These are phyloP conservation scores for Deuterostichococcus epilithicus DNA, from an alignment of 139 green algal species.

Conservation along the genomic window DNA sequence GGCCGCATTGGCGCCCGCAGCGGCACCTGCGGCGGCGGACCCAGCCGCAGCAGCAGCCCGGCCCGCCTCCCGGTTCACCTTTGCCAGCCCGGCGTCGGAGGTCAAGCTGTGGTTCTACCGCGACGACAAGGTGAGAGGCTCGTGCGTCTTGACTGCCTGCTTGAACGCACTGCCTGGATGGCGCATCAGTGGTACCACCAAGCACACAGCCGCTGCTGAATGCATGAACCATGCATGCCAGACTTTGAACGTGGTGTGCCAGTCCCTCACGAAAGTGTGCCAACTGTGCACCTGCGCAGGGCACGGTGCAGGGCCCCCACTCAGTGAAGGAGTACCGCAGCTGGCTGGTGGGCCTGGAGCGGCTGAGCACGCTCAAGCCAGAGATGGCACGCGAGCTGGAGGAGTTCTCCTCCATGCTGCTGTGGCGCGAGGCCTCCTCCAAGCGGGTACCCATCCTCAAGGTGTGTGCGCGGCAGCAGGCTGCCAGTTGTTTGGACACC, in stretches of 20 bases:
- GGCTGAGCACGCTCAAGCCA: neutral
- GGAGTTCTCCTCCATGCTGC: slow-evolving; percentile 1
- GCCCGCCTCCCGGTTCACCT: neutral
- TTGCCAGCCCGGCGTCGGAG: neutral
- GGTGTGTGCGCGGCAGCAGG: neutral
- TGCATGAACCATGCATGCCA: too few species aligned
- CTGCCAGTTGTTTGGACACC: too few species aligned
- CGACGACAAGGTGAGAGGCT: neutral
- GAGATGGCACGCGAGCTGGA: neutral
- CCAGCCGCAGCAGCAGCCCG: neutral
- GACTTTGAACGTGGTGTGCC: too few species aligned
- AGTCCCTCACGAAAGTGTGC: too few species aligned
- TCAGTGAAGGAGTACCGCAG: neutral
- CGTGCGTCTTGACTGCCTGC: too few species aligned
- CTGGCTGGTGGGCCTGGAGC: neutral
- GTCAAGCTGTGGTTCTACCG: neutral
- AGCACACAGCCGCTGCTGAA: too few species aligned
- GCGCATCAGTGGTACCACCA: too few species aligned
- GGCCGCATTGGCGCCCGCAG: neutral
- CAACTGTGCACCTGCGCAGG: neutral
- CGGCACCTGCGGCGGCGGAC: too few species aligned
- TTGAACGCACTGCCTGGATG: too few species aligned
- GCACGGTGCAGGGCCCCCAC: neutral
- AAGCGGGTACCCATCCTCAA: neutral
- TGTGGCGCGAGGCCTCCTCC: neutral